Percentiles rank a stretch among this genome's conserved stretches.
Evolutionary conservation across 208 protist species (phyloP).

Genomic region (Leishmania tropica): DNA sequence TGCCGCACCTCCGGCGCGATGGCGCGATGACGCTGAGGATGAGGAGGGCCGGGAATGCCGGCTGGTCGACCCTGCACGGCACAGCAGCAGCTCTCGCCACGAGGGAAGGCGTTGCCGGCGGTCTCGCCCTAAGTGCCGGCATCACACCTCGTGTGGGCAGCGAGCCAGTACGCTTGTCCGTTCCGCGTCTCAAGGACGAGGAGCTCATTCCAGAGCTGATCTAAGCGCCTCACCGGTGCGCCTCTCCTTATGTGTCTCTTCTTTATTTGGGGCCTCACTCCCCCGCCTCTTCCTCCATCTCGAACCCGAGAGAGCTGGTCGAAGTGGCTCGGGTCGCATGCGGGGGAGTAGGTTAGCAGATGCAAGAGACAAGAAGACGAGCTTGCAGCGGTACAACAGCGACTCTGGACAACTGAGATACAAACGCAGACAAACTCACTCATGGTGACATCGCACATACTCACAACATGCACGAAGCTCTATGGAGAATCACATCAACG

Average conservation of each 20-base stretch:
- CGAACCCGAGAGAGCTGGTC: neutral
- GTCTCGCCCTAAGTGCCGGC: neutral
- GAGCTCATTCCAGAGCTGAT: constrained; percentile 62
- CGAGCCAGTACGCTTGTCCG: neutral
- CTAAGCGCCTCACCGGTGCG: constrained; percentile 14
- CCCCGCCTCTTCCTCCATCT: neutral
- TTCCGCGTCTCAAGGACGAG: constrained; percentile 60
- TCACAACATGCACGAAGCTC: neutral
- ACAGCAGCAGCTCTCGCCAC: neutral
- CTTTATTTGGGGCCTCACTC: neutral
- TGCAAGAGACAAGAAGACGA: neutral
- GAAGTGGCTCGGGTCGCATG: neutral
- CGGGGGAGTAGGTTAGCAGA: neutral
- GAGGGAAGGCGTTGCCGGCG: neutral
- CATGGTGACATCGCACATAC: neutral
- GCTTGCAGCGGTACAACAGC: neutral
- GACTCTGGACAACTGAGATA: neutral
- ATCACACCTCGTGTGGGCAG: neutral
- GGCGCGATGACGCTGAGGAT: constrained; percentile 22
- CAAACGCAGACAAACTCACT: neutral
- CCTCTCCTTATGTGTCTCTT: neutral
- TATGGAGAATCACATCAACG: too few species aligned
- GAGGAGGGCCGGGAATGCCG: neutral
- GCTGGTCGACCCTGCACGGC: neutral
- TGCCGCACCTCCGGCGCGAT: constrained; percentile 66